These are phyloP conservation scores for Sphenostylis stenocarpa DNA, from an alignment of 306 rosid species.

Conservation along the genomic window DNA sequence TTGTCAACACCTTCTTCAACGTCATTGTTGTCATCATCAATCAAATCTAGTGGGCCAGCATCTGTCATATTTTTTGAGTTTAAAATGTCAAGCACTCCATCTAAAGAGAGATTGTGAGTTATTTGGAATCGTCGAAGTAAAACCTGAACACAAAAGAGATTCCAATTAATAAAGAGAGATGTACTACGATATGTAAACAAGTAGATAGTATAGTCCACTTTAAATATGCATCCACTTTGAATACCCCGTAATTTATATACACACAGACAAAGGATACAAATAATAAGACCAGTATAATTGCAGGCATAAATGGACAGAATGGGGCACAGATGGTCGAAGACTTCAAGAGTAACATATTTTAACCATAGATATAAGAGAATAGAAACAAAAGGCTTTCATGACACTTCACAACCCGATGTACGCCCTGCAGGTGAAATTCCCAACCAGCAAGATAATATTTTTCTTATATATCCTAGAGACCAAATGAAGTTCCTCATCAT, in stretches of 20 bases:
- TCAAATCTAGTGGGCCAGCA: conserved; percentile 86
- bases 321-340: neutral
- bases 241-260: neutral
- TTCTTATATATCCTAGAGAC: neutral
- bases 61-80: conserved; percentile 97
- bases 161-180: conserved; percentile 23
- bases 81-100: conserved; percentile 89
- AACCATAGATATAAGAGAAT: neutral
- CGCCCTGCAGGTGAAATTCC: too few species aligned
- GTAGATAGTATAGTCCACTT: neutral
- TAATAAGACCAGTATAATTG: neutral
- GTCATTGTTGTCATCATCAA: conserved; percentile 80
- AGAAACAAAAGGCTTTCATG: neutral
- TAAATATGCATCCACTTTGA: too few species aligned
- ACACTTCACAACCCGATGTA: too few species aligned
- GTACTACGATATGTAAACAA: neutral
- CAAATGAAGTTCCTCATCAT: neutral
- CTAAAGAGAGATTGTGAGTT: conserved; percentile 89
- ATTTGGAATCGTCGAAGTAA: conserved; percentile 80
- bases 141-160: conserved; percentile 57
- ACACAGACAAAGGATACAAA: neutral
- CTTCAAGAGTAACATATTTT: neutral
- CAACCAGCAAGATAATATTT: neutral
- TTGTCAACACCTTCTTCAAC: conserved; percentile 76
- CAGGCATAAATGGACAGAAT: conserved; percentile 1